A percentile compares a stretch with the other conserved stretches of the same genome.
Evolutionary conservation across 1,284 basidiomycete genomes (phyloP).

Genomic region (Apiotrichum sp.): DNA sequence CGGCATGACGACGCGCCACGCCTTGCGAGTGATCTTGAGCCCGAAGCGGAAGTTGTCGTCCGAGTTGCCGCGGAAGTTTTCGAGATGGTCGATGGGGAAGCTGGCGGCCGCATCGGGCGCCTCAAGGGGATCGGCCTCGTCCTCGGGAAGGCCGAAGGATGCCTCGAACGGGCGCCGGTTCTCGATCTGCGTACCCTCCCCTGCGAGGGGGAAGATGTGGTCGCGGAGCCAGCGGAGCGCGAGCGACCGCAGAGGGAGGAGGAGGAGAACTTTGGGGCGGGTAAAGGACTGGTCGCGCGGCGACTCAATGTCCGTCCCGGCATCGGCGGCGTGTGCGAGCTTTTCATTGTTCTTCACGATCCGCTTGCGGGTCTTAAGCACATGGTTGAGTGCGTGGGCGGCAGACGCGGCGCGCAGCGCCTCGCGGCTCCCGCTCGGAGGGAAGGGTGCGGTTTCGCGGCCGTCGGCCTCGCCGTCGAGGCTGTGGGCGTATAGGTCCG

Average conservation of each 20-base stretch:
- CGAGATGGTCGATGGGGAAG: conserved; percentile 84
- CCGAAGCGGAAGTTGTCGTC: conserved; percentile 94
- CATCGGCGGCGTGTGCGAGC: conserved; percentile 57
- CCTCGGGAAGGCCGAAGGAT: conserved; percentile 80
- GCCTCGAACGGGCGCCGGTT: conserved; percentile 73
- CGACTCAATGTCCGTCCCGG: conserved; percentile 51
- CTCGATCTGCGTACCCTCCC: conserved; percentile 66
- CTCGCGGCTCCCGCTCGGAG: conserved; percentile 37
- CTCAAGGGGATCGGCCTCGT: conserved; percentile 70
- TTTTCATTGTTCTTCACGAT: conserved; percentile 94
- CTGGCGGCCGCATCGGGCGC: conserved; percentile 49
- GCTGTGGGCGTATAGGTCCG: conserved; percentile 67
- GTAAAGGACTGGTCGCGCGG: conserved; percentile 97
- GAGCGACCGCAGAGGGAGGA: conserved; percentile 86
- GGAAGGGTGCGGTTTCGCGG: conserved; percentile 26
- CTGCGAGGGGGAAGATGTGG: conserved; percentile 61
- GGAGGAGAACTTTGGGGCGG: conserved; percentile 83
- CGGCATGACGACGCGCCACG: conserved; percentile 75
- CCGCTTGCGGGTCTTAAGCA: conserved; percentile 83
- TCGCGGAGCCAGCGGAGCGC: conserved; percentile 68
- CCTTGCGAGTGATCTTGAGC: conserved; percentile 83
- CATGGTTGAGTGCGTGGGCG: conserved; percentile 75
- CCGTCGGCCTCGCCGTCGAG: conserved; percentile 50
- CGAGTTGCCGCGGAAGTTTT: conserved; percentile 92
- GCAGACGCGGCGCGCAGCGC: conserved; percentile 60